These are phyloP conservation scores for Schizochytrium sp. DNA, from an alignment of 108 stramenopile species.

Conservation along the genomic window DNA sequence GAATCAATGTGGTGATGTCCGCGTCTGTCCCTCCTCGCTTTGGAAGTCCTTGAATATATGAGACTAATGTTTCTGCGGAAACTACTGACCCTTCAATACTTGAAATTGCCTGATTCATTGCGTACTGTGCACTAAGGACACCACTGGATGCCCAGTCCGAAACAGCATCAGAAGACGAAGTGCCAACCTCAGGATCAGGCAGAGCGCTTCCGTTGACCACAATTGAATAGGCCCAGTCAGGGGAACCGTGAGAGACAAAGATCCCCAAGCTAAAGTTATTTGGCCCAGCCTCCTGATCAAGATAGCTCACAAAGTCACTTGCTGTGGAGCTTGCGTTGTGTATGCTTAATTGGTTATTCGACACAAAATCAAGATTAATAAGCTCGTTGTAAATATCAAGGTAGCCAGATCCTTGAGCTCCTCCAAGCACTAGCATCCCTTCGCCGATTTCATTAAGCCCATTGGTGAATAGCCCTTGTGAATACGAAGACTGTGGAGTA, in stretches of 20 bases:
- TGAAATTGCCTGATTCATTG: background rate
- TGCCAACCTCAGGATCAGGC: background rate
- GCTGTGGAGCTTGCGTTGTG: background rate
- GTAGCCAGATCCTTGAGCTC: background rate
- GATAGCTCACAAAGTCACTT: background rate
- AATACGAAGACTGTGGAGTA: background rate
- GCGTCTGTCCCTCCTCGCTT: background rate
- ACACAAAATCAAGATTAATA: background rate
- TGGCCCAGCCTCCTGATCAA: background rate
- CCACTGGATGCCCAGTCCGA: background rate
- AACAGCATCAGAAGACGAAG: background rate
- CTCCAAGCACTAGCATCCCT: background rate
- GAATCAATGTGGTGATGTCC: background rate
- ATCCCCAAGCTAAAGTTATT: constrained; percentile 5
- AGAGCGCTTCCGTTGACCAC: constrained; percentile 22
- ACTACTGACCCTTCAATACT: background rate
- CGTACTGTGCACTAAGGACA: background rate
- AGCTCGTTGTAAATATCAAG: background rate
- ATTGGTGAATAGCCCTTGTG: background rate
- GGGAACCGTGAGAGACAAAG: background rate
- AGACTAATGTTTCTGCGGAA: background rate
- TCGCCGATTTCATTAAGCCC: background rate
- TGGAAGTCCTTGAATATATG: constrained; percentile 32
- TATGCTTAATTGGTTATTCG: background rate
- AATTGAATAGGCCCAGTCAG: constrained; percentile 19